A percentile compares a stretch with the other conserved stretches of the same genome.
Conservation (phyloP, 129 eudicot species). For the Flaveria ramosissima region DNA sequence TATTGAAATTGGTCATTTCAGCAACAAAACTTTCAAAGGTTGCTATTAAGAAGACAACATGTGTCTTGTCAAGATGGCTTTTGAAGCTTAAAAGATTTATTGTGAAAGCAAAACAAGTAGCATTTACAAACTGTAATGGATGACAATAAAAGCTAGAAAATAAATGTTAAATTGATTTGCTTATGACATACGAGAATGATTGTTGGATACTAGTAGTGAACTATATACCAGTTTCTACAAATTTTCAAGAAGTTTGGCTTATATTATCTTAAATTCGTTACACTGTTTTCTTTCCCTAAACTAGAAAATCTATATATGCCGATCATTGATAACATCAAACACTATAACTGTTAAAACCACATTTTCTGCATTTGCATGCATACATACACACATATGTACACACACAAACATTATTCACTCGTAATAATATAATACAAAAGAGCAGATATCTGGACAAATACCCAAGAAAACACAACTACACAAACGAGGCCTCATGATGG, state of each 20-base stretch:
- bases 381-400: no score
- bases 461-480: no score
- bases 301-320: background rate
- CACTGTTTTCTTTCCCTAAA: no score
- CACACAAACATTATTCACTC: no score
- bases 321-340: background rate
- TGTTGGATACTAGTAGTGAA: no score
- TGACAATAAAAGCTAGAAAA: background rate
- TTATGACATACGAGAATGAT: no score
- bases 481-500: no score
- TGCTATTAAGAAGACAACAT: background rate
- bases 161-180: background rate
- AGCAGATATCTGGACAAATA: background rate
- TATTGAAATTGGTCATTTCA: background rate
- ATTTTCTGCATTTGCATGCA: background rate
- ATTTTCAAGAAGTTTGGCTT: no score
- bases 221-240: no score
- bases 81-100: background rate
- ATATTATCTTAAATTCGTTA: no score
- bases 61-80: no score
- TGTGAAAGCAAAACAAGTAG: background rate
- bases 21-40: no score
- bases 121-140: background rate
- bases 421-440: background rate
- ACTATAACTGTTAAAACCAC: background rate